These are phyloP conservation scores for Rhodamnia rubescens DNA, from an alignment of 345 rosid genomes.

Conservation along the genomic window DNA sequence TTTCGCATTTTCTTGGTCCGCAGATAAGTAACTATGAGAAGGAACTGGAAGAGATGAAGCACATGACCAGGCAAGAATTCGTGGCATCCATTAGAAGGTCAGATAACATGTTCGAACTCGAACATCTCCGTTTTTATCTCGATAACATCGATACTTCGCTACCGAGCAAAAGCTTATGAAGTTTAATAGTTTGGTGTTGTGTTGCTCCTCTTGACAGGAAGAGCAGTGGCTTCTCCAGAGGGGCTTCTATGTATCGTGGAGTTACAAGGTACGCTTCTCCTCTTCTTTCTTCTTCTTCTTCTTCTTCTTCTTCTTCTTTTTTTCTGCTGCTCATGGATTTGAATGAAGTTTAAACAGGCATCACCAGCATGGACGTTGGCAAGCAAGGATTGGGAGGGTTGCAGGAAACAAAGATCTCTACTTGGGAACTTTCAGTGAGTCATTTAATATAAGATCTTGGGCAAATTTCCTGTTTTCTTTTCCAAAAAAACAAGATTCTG, in stretches of 20 bases:
- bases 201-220: slow-evolving; percentile 36
- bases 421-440: slow-evolving; percentile 94
- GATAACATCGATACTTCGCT: background rate
- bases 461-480: too few species aligned
- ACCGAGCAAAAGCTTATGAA: background rate
- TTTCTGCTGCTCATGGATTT: background rate
- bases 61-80: slow-evolving; percentile 98
- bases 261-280: slow-evolving; percentile 60
- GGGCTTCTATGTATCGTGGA: slow-evolving; percentile 99
- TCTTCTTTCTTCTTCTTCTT: background rate
- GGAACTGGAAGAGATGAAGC: slow-evolving; percentile 95
- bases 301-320: background rate
- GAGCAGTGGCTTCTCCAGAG: slow-evolving; percentile 98
- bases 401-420: slow-evolving; percentile 99
- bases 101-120: background rate
- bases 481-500: background rate
- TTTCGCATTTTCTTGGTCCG: background rate
- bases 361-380: slow-evolving; percentile 99
- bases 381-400: slow-evolving; percentile 96
- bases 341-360: slow-evolving; percentile 38
- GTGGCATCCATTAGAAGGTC: slow-evolving; percentile 96
- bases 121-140: background rate
- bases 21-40: slow-evolving; percentile 93
- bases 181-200: background rate
- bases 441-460: background rate